A percentile compares a stretch with the other conserved stretches of the same genome.
These are phyloP conservation scores for Phytophthora idaei DNA, from an alignment of 352 stramenopile genomes.

Conservation along the genomic window DNA sequence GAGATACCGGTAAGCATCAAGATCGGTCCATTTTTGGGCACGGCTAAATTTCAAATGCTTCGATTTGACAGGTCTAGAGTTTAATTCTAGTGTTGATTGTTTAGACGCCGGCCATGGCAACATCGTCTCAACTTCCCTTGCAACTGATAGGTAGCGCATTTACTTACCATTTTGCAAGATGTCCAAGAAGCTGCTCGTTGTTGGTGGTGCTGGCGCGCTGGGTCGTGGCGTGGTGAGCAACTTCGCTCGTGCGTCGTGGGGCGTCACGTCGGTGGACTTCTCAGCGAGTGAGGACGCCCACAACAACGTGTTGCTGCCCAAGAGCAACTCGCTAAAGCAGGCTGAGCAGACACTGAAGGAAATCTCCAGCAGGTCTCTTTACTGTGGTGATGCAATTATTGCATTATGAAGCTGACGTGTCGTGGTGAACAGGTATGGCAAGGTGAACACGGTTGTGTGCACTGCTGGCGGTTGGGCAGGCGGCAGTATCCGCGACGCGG, in stretches of 20 bases:
- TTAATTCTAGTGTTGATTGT: neutral
- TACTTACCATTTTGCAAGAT: constrained; percentile 13
- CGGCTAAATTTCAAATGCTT: too few species aligned
- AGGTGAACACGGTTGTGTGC: constrained; percentile 81
- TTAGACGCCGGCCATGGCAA: neutral
- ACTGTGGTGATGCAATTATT: neutral
- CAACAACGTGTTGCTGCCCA: constrained; percentile 55
- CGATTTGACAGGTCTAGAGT: too few species aligned
- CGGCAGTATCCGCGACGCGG: constrained; percentile 68
- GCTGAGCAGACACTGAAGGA: constrained; percentile 57
- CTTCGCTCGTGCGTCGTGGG: constrained; percentile 73
- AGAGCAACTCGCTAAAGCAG: constrained; percentile 55
- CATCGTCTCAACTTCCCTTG: neutral
- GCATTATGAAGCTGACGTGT: constrained; percentile 4
- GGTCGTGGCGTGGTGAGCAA: constrained; percentile 66
- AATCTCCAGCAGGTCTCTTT: constrained; percentile 42
- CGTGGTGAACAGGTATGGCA: constrained; percentile 40
- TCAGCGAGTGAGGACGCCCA: constrained; percentile 57
- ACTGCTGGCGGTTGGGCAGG: constrained; percentile 82
- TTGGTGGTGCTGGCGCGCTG: constrained; percentile 77
- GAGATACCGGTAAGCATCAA: too few species aligned
- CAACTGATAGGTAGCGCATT: neutral
- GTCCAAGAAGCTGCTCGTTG: constrained; percentile 74
- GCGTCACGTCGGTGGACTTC: constrained; percentile 77
- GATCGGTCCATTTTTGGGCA: too few species aligned